phyloP scores from a whole-genome alignment of 75 land plant genomes.

The Ceratopteris richardii region DNA sequence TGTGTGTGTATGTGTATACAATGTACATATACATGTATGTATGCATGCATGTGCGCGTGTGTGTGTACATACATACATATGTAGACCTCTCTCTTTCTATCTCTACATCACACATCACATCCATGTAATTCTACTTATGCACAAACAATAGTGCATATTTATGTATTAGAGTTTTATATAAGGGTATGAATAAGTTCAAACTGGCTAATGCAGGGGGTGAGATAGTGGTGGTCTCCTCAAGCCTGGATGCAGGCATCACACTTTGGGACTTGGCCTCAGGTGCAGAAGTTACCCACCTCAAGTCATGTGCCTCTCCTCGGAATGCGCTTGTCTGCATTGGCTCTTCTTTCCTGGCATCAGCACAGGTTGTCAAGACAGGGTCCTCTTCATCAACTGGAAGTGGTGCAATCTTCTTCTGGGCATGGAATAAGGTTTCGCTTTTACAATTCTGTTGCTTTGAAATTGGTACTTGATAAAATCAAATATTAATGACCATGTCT shows the following conservation, averaged over 20 bases:
- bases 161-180: too few species aligned
- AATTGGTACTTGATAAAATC: neutral
- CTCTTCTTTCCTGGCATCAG: slow-evolving; percentile 53
- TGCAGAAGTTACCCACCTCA: slow-evolving; percentile 48
- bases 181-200: too few species aligned
- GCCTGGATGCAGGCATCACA: slow-evolving; percentile 68
- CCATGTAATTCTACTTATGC: too few species aligned
- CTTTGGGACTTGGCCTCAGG: slow-evolving; percentile 73
- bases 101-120: too few species aligned
- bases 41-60: too few species aligned
- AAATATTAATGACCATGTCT: too few species aligned
- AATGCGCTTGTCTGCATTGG: slow-evolving; percentile 68
- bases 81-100: too few species aligned
- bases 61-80: too few species aligned
- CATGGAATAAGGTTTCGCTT: slow-evolving; percentile 53
- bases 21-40: too few species aligned
- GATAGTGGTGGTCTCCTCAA: slow-evolving; percentile 58
- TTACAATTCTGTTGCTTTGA: neutral
- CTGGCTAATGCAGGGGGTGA: slow-evolving; percentile 19
- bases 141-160: too few species aligned
- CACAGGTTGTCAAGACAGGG: slow-evolving; percentile 44
- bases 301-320: slow-evolving; percentile 63
- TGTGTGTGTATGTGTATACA: too few species aligned
- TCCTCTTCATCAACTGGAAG: slow-evolving; percentile 8
- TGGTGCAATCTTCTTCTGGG: slow-evolving; percentile 63